A percentile compares a stretch with the other conserved stretches of the same genome.
Conservation (phyloP, 164 flowering plant species). For the Aristolochia fimbriata region DNA sequence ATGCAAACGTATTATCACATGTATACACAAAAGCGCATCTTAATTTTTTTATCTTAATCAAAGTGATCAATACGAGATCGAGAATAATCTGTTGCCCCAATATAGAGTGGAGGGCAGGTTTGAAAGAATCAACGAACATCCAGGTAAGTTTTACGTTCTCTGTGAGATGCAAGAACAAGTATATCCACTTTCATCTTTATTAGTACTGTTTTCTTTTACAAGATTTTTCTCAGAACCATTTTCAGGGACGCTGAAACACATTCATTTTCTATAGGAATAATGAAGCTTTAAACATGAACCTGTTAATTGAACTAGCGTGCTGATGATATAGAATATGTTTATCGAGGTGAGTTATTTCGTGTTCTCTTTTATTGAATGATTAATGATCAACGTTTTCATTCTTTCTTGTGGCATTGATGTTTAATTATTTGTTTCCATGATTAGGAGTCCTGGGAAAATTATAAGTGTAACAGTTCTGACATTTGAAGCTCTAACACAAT, state of each 20-base stretch:
- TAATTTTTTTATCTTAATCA: not conserved
- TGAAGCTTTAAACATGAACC: slow-evolving; percentile 80
- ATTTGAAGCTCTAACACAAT: slow-evolving; percentile 89
- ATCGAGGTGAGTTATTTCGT: slow-evolving; percentile 40
- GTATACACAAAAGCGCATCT: too few relatives aligned
- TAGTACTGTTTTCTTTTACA: not conserved
- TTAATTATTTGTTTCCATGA: not conserved
- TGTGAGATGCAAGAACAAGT: not conserved
- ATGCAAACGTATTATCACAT: too few relatives aligned
- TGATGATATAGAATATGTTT: slow-evolving; percentile 92
- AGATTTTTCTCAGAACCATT: slow-evolving; percentile 7
- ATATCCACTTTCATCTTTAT: not conserved
- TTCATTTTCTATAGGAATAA: slow-evolving; percentile 83
- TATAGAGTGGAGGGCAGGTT: slow-evolving; percentile 81
- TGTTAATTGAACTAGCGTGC: slow-evolving; percentile 77
- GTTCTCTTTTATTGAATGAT: not conserved
- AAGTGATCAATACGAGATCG: slow-evolving; percentile 77
- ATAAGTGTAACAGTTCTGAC: slow-evolving; percentile 64
- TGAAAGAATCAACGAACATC: slow-evolving; percentile 90
- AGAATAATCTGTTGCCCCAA: slow-evolving; percentile 54
- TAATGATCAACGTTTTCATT: not conserved
- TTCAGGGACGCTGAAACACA: slow-evolving; percentile 84
- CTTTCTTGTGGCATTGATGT: not conserved
- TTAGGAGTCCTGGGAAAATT: slow-evolving; percentile 94
- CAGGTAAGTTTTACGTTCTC: slow-evolving; percentile 44